Conservation (phyloP, 345 rosid genomes). For the Citrus sp. region DNA sequence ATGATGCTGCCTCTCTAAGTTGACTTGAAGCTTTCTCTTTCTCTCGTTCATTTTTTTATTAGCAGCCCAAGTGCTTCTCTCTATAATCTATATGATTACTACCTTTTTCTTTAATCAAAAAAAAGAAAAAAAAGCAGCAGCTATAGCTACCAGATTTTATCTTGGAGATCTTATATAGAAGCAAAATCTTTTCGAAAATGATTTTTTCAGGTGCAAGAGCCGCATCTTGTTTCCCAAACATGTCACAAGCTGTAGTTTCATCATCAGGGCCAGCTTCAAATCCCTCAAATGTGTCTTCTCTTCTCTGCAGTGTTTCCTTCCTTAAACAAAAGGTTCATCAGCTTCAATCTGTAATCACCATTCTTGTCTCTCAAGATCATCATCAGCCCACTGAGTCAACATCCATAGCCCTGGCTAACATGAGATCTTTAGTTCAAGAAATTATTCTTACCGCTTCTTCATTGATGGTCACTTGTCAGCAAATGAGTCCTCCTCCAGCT, state of each 20-base stretch:
- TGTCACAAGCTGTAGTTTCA: slow-evolving; percentile 18
- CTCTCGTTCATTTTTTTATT: not conserved
- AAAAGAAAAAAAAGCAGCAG: not conserved
- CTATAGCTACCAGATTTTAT: not conserved
- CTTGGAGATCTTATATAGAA: not conserved
- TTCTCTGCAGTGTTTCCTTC: slow-evolving; percentile 51
- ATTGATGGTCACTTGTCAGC: slow-evolving; percentile 63
- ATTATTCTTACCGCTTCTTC: slow-evolving; percentile 64
- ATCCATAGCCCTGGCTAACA: slow-evolving; percentile 42
- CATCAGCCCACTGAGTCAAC: slow-evolving; percentile 36
- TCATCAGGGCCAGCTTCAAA: slow-evolving; percentile 10
- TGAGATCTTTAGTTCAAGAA: slow-evolving; percentile 55
- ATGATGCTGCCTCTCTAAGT: slow-evolving; percentile 20
- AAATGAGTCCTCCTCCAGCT: slow-evolving; percentile 23
- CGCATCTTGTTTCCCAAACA: slow-evolving; percentile 27
- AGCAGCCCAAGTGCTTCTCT: not conserved
- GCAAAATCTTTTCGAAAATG: slow-evolving; percentile 21
- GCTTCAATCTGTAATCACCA: slow-evolving; percentile 50
- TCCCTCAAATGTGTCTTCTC: slow-evolving; percentile 32
- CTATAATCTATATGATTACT: not conserved
- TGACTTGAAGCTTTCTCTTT: slow-evolving; percentile 40
- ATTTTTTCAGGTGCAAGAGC: slow-evolving; percentile 10
- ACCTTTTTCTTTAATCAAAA: not conserved
- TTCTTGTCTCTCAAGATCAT: slow-evolving; percentile 35
- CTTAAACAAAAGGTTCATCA: slow-evolving; percentile 63